These are phyloP conservation scores for Phascolomyces articulosus DNA, from an alignment of 371 early-diverging fungal genomes.

Conservation along the genomic window DNA sequence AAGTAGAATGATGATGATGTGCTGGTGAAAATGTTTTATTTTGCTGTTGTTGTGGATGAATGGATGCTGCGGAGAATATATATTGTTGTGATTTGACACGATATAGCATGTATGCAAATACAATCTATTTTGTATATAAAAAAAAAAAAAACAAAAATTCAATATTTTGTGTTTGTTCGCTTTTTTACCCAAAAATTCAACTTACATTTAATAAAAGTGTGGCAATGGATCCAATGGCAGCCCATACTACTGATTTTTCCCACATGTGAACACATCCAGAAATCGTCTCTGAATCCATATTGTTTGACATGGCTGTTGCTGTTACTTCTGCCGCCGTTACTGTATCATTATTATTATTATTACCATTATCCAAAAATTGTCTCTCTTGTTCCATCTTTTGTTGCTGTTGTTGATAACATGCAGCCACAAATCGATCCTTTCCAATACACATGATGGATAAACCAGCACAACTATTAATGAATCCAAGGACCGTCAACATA, in stretches of 20 bases:
- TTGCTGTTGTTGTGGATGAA: neutral
- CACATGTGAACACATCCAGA: conserved; percentile 18
- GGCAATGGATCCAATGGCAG: conserved; percentile 16
- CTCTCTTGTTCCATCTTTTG: neutral
- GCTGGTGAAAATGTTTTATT: neutral
- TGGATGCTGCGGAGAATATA: conserved; percentile 5
- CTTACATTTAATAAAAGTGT: conserved; percentile 29
- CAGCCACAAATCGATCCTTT: conserved; percentile 24
- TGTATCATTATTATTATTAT: too few relatives aligned
- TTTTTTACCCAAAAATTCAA: neutral
- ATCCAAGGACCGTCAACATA: conserved; percentile 22
- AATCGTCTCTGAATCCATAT: conserved; percentile 4
- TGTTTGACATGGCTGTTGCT: neutral
- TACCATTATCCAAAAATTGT: too few relatives aligned
- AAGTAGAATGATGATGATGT: too few relatives aligned
- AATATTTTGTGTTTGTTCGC: neutral
- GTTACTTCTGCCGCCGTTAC: too few relatives aligned
- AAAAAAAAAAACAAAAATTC: neutral
- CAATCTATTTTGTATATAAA: conserved; percentile 12
- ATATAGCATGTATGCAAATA: conserved; percentile 28
- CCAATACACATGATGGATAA: conserved; percentile 21
- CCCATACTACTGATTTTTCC: conserved; percentile 24
- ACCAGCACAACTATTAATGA: conserved; percentile 23
- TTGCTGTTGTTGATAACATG: conserved; percentile 15
- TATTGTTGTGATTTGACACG: conserved; percentile 17